Evolutionary conservation across 805 yeast species (phyloP).

Genomic region (Saturnispora kantuleensis): DNA sequence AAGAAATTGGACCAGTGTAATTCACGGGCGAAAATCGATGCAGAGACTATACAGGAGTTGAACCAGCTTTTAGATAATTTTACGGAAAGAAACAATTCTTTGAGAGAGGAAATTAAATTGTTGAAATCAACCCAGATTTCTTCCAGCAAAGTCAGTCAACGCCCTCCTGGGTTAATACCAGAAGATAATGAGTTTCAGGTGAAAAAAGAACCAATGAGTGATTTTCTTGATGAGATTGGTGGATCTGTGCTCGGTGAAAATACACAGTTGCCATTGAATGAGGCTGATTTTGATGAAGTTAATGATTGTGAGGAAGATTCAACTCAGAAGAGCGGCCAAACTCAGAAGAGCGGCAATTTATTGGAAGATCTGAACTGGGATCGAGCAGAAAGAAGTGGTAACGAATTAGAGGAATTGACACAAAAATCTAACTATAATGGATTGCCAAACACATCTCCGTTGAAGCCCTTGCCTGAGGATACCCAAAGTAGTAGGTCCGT

Average conservation of each 20-base stretch:
- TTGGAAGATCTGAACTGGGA: no score
- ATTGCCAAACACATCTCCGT: no score
- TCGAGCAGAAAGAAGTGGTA: no score
- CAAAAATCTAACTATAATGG: no score
- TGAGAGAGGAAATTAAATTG: background rate
- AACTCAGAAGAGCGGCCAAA: background rate
- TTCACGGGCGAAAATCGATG: background rate
- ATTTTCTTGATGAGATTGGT: background rate
- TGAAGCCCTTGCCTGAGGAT: no score
- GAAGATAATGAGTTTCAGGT: background rate
- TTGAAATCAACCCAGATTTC: no score
- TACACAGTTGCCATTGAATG: background rate
- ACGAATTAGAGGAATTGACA: no score
- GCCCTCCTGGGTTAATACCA: no score
- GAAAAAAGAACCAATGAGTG: background rate
- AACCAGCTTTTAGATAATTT: background rate
- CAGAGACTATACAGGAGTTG: background rate
- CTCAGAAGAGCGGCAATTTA: no score
- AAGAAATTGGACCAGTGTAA: background rate
- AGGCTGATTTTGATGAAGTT: no score
- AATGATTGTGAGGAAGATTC: background rate
- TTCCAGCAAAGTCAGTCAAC: no score
- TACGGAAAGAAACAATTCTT: background rate
- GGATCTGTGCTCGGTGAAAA: slow-evolving; percentile 2
- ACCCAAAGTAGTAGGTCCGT: no score